These are phyloP conservation scores for Wakefieldia striispora DNA, from an alignment of 768 basidiomycete genomes.

Conservation along the genomic window DNA sequence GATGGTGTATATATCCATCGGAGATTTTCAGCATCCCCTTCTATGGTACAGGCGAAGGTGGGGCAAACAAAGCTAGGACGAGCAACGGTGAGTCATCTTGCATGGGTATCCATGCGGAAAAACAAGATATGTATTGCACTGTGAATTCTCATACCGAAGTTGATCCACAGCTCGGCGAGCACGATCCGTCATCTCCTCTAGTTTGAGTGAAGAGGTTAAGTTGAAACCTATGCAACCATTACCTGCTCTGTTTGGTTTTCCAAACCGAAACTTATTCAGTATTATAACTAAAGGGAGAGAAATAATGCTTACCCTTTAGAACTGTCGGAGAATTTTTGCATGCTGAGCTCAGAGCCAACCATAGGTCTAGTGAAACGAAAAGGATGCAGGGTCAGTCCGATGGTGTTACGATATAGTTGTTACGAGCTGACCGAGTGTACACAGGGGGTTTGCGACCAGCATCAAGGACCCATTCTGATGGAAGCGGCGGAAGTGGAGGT, in stretches of 20 bases:
- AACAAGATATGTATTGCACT: no score
- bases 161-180: constrained; percentile 14
- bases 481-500: neutral
- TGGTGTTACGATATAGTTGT: no score
- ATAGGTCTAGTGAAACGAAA: neutral
- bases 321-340: constrained; percentile 11
- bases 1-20: no score
- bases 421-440: constrained; percentile 15
- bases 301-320: constrained; percentile 16
- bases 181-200: constrained; percentile 8
- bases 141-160: constrained; percentile 11
- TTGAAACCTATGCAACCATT: constrained; percentile 17
- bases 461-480: constrained; percentile 10
- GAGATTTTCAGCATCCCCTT: no score
- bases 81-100: no score
- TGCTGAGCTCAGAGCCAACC: constrained; percentile 17
- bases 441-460: constrained; percentile 3
- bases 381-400: neutral
- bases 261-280: no score
- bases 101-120: no score
- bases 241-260: no score
- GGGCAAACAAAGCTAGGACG: no score
- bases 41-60: no score
- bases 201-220: constrained; percentile 8
- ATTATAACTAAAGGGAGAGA: no score